phyloP scores from a whole-genome alignment of 108 stramenopile species.

The Conticribra weissflogii region DNA sequence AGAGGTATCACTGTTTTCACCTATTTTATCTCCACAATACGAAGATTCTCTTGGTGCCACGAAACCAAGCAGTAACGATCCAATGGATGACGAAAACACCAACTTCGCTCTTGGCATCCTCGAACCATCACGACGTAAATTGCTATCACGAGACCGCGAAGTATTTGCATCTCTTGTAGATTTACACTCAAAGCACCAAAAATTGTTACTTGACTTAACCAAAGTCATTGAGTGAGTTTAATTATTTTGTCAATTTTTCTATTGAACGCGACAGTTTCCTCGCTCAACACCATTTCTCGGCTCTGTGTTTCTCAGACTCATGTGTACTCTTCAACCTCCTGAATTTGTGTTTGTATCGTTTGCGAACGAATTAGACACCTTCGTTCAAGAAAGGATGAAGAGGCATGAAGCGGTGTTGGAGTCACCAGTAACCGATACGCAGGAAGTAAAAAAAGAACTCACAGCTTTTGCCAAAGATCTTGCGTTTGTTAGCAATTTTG shows the following conservation, averaged over 20 bases:
- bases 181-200: slow-evolving; percentile 66
- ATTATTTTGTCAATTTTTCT: not conserved
- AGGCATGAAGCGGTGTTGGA: slow-evolving; percentile 24
- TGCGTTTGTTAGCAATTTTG: slow-evolving; percentile 82
- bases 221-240: slow-evolving; percentile 60
- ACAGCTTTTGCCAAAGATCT: slow-evolving; percentile 57
- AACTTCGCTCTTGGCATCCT: slow-evolving; percentile 75
- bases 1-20: slow-evolving; percentile 38
- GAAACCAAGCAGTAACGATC: slow-evolving; percentile 34
- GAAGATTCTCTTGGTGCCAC: slow-evolving; percentile 4
- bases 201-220: slow-evolving; percentile 71
- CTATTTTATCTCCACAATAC: slow-evolving; percentile 18
- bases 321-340: slow-evolving; percentile 86
- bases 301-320: slow-evolving; percentile 16
- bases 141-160: slow-evolving; percentile 73
- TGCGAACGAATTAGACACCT: slow-evolving; percentile 76
- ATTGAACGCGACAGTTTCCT: not conserved
- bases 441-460: slow-evolving; percentile 36
- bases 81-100: slow-evolving; percentile 69
- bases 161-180: slow-evolving; percentile 82
- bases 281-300: not conserved
- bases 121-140: slow-evolving; percentile 44
- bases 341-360: slow-evolving; percentile 88
- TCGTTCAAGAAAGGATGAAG: slow-evolving; percentile 39
- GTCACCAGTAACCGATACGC: slow-evolving; percentile 29